These are phyloP conservation scores for Apiospora marii DNA, from an alignment of 2,329 filamentous ascomycete genomes.

Conservation along the genomic window DNA sequence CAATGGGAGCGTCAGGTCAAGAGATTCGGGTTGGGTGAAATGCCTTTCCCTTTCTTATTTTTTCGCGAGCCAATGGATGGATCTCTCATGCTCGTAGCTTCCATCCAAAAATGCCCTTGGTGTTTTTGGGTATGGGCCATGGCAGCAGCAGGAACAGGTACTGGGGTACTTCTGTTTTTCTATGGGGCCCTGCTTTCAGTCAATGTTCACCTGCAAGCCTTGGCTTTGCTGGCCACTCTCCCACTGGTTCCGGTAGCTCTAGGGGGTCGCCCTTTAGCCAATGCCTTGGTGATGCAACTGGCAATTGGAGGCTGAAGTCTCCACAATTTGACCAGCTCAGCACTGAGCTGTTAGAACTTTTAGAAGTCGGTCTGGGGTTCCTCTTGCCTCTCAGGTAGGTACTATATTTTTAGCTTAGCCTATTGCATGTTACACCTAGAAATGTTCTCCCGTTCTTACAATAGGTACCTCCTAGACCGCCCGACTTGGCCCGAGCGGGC, in stretches of 20 bases:
- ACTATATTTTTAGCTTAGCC: not conserved
- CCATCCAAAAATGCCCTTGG: slow-evolving; percentile 18
- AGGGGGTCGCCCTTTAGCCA: not conserved
- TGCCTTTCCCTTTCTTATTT: slow-evolving; percentile 15
- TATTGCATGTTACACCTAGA: slow-evolving; percentile 2
- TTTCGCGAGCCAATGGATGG: slow-evolving; percentile 19
- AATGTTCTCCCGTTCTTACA: not conserved
- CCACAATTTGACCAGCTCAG: slow-evolving; percentile 17
- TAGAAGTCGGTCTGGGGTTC: slow-evolving; percentile 11
- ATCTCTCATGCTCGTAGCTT: slow-evolving; percentile 16
- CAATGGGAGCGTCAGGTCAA: not conserved
- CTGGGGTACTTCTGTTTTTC: not conserved
- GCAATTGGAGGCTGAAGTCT: not conserved
- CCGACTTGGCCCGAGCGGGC: not conserved
- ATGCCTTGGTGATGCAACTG: not conserved
- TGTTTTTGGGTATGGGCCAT: slow-evolving; percentile 1
- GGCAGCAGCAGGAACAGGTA: slow-evolving; percentile 7
- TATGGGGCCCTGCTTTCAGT: not conserved
- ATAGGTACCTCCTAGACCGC: not conserved
- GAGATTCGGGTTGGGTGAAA: slow-evolving; percentile 5
- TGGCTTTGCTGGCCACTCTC: not conserved
- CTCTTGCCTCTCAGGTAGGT: not conserved
- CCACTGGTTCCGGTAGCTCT: not conserved
- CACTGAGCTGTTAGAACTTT: slow-evolving; percentile 12
- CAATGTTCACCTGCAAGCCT: not conserved